Evolutionary conservation across 192 early-diverging fungal species (phyloP).

Genomic region (Cladochytrium replicatum): DNA sequence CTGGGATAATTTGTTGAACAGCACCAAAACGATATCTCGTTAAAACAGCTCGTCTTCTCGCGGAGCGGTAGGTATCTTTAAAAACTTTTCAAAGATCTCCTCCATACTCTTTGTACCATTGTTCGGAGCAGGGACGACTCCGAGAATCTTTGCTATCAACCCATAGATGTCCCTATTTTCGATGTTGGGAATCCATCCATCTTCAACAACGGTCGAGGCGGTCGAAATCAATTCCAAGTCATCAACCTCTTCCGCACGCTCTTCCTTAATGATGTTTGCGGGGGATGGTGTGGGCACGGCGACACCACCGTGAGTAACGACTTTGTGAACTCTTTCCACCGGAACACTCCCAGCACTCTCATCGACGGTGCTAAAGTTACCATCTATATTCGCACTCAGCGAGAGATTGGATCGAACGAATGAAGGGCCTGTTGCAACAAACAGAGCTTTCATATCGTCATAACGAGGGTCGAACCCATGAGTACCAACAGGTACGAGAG

Average conservation of each 20-base stretch:
- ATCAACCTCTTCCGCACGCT: background rate
- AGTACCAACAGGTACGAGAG: conserved; percentile 33
- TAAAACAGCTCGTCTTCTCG: no score
- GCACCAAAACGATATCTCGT: no score
- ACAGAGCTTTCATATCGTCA: conserved; percentile 74
- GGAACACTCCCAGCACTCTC: no score
- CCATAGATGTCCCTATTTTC: conserved; percentile 66
- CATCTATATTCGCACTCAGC: background rate
- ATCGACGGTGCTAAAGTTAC: no score
- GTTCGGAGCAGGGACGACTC: conserved; percentile 52
- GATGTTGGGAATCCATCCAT: conserved; percentile 39
- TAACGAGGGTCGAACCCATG: conserved; percentile 80
- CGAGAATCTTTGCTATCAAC: conserved; percentile 47
- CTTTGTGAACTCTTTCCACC: no score
- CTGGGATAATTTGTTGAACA: no score
- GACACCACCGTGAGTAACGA: no score
- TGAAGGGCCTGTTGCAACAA: conserved; percentile 66
- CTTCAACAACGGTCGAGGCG: background rate
- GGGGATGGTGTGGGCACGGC: no score
- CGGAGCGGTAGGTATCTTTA: no score
- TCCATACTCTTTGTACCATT: conserved; percentile 62
- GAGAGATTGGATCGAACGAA: conserved; percentile 24
- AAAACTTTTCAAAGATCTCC: no score
- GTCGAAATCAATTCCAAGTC: conserved; percentile 2
- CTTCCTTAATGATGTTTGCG: background rate